Percentiles rank a stretch among this genome's conserved stretches.
These are phyloP conservation scores for Saturnispora hagleri DNA, from an alignment of 805 yeast species.

Conservation along the genomic window DNA sequence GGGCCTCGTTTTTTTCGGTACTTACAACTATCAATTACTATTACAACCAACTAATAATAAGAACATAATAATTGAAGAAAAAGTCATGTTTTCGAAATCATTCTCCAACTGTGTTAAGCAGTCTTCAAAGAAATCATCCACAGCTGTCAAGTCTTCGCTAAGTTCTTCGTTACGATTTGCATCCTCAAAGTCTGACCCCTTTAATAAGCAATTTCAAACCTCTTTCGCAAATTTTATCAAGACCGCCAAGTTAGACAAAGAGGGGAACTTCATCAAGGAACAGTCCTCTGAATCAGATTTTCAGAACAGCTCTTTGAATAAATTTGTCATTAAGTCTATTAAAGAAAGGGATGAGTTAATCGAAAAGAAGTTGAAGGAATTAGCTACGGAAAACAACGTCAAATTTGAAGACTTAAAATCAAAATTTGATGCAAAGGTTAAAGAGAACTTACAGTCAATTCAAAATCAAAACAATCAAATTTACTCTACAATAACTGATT, in stretches of 20 bases:
- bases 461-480: slow-evolving; percentile 7
- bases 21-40: no score
- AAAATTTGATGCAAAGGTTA: slow-evolving; percentile 18
- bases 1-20: neutral
- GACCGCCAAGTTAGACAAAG: slow-evolving; percentile 17
- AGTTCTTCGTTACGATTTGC: neutral
- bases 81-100: slow-evolving; percentile 10
- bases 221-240: slow-evolving; percentile 9
- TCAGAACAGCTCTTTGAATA: slow-evolving; percentile 16
- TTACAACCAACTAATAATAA: neutral
- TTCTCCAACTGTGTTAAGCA: slow-evolving; percentile 1
- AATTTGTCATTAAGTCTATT: slow-evolving; percentile 14
- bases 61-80: neutral
- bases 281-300: slow-evolving; percentile 17
- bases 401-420: slow-evolving; percentile 17
- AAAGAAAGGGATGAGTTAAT: slow-evolving; percentile 19
- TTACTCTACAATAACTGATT: slow-evolving; percentile 12
- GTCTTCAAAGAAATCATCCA: neutral
- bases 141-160: neutral
- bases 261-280: slow-evolving; percentile 18
- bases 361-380: slow-evolving; percentile 18
- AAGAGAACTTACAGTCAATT: slow-evolving; percentile 4
- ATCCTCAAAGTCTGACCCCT: neutral
- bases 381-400: slow-evolving; percentile 17
- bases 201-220: slow-evolving; percentile 9